Conservation (phyloP, 176 grass and related monocot species). For the Avena insularis region DNA sequence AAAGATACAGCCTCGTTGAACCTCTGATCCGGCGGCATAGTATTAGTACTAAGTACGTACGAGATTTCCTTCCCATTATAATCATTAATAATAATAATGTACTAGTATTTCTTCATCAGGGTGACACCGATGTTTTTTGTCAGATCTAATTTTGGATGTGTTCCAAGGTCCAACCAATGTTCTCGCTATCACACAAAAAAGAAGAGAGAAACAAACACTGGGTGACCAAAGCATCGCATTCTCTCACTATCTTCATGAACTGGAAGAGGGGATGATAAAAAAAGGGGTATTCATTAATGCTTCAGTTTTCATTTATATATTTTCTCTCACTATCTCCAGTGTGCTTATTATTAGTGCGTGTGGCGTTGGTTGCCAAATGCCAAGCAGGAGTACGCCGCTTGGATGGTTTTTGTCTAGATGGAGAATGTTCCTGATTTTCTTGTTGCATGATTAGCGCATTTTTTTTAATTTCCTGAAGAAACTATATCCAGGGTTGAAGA, state of each 20-base stretch:
- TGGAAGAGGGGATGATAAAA: neutral
- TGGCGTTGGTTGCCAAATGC: too few species aligned
- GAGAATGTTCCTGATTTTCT: too few species aligned
- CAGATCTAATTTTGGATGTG: conserved; percentile 16
- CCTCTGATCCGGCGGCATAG: neutral
- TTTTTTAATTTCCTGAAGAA: too few species aligned
- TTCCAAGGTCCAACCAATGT: neutral
- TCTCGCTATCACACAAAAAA: neutral
- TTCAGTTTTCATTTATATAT: neutral
- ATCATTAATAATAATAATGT: too few species aligned
- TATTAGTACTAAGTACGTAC: neutral
- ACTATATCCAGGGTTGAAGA: too few species aligned
- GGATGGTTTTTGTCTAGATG: too few species aligned
- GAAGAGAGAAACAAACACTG: neutral
- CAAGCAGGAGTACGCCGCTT: too few species aligned
- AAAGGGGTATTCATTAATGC: neutral
- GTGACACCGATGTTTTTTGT: neutral
- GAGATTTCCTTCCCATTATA: neutral
- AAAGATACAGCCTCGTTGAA: neutral
- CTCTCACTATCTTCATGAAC: neutral
- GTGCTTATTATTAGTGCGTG: too few species aligned
- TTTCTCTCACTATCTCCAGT: neutral
- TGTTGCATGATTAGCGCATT: too few species aligned
- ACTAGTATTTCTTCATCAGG: neutral
- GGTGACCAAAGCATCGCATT: neutral